Evolutionary conservation across 2,329 filamentous ascomycete species (phyloP).

Genomic region (Colletotrichum paranaense): DNA sequence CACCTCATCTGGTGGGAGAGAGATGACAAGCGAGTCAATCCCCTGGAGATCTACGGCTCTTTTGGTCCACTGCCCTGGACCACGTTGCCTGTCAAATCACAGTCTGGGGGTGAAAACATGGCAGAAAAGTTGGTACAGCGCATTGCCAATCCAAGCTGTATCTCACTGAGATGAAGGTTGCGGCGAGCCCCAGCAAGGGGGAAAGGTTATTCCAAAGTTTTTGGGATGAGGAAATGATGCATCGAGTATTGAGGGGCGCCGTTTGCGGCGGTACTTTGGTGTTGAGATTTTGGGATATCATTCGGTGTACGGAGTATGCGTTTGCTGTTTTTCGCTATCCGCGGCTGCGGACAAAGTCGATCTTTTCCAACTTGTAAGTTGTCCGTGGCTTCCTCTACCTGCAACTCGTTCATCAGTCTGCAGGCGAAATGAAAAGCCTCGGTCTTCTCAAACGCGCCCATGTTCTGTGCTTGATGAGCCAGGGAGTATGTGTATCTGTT

Average conservation of each 20-base stretch:
- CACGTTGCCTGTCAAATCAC: background rate
- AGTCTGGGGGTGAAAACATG: constrained; percentile 3
- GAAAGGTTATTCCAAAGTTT: background rate
- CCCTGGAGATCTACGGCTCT: constrained; percentile 14
- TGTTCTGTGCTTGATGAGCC: background rate
- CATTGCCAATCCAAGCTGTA: background rate
- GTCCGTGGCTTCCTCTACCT: background rate
- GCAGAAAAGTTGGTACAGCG: background rate
- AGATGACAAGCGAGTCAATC: constrained; percentile 14
- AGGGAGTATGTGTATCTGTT: constrained; percentile 19
- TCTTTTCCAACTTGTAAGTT: background rate
- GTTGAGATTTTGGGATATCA: background rate
- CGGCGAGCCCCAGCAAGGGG: background rate
- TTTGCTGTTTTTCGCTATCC: constrained; percentile 14
- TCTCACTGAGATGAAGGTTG: background rate
- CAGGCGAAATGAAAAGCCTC: constrained; percentile 11
- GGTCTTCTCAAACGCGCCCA: background rate
- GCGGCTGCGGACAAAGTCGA: constrained; percentile 2
- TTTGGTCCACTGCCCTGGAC: constrained; percentile 19
- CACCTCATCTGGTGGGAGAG: background rate
- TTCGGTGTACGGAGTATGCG: background rate
- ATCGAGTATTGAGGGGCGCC: background rate
- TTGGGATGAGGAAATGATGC: background rate
- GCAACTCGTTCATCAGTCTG: background rate
- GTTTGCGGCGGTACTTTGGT: constrained; percentile 7